Evolutionary conservation across 2,329 filamentous ascomycete species (phyloP), one percentile per base, ranked within the genome.

Genomic region (Hypoxylon sp.): DNA sequence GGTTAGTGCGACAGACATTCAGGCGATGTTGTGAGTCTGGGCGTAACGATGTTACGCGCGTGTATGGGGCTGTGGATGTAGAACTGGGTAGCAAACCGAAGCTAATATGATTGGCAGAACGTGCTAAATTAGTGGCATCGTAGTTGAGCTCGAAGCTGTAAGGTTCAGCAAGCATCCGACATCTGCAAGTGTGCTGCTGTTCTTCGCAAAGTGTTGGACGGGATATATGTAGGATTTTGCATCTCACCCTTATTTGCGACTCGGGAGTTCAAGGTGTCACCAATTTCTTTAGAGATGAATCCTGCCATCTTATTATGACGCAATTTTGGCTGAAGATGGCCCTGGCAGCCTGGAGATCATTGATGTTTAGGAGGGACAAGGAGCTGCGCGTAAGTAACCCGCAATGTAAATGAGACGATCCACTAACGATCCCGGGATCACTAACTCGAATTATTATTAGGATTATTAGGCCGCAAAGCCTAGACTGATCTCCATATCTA

Each of bases 401-500:
- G 54, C 25, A 45, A 49, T 35, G 31, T 40, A 57, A 51, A 54
- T 48, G 46, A 51, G 37, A 26, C 37, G 54, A 30, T n/a, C 54
- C 54, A 54, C 50, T 23, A 12, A 44, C 29, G 37, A 42, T 38
- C 54, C 23, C 35, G 36, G 53, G 54, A 50, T 7, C 45, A 49
- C 36, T 57, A 41, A 46, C 50, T 37, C 53, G 17, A 46, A 42
- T 48, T 34, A 52, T 48, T 51, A 53, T 53, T 49, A 49, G 38
- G n/a, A n/a, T n/a, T n/a, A n/a, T n/a, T n/a, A n/a, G n/a, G n/a
- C n/a, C n/a, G n/a, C n/a, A n/a, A n/a, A n/a, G n/a, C n/a, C n/a
- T n/a, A n/a, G n/a, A n/a, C n/a, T n/a, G n/a, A n/a, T n/a, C n/a
- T n/a, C n/a, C n/a, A n/a, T n/a, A n/a, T n/a, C n/a, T n/a, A n/a